Conservation (phyloP, 2,329 filamentous ascomycete genomes). For the Bipolaris oryzae region DNA sequence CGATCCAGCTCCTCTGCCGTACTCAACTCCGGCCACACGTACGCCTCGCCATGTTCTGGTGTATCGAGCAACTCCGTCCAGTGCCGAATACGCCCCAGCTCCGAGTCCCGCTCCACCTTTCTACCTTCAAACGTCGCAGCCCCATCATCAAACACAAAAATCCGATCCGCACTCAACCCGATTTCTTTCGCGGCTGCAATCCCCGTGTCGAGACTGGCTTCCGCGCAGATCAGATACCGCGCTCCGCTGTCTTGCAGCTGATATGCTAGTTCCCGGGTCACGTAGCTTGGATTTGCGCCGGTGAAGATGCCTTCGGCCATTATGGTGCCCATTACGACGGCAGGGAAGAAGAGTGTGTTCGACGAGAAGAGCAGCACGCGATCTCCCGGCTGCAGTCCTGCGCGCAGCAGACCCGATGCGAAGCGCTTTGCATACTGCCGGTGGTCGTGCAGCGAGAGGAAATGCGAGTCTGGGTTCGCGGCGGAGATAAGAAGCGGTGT, state of each 20-base stretch:
- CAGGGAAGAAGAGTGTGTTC: slow-evolving; percentile 75
- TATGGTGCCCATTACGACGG: slow-evolving; percentile 72
- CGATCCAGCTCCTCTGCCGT: slow-evolving; percentile 57
- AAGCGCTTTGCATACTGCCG: slow-evolving; percentile 75
- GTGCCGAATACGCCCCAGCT: slow-evolving; percentile 56
- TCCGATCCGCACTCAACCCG: slow-evolving; percentile 59
- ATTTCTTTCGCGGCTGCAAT: slow-evolving; percentile 67
- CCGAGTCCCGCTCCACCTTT: slow-evolving; percentile 40
- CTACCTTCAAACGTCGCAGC: slow-evolving; percentile 53
- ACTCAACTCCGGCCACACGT: slow-evolving; percentile 66
- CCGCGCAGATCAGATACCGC: slow-evolving; percentile 68
- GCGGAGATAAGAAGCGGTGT: slow-evolving; percentile 67
- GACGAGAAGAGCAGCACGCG: slow-evolving; percentile 75
- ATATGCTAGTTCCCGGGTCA: slow-evolving; percentile 73
- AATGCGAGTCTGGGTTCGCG: slow-evolving; percentile 68
- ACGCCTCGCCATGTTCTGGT: slow-evolving; percentile 58
- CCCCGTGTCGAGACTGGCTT: slow-evolving; percentile 65
- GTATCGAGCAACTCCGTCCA: slow-evolving; percentile 67
- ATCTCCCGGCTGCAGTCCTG: slow-evolving; percentile 69
- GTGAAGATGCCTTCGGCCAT: slow-evolving; percentile 82
- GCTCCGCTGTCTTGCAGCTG: slow-evolving; percentile 76
- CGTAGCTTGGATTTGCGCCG: slow-evolving; percentile 72
- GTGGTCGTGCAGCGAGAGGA: slow-evolving; percentile 67
- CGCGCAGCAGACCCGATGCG: slow-evolving; percentile 68
- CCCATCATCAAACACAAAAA: slow-evolving; percentile 71